Percentiles rank a stretch among this genome's conserved stretches.
Conservation (phyloP, 495 filamentous ascomycete genomes). For the Aspergillus bridgeri region DNA sequence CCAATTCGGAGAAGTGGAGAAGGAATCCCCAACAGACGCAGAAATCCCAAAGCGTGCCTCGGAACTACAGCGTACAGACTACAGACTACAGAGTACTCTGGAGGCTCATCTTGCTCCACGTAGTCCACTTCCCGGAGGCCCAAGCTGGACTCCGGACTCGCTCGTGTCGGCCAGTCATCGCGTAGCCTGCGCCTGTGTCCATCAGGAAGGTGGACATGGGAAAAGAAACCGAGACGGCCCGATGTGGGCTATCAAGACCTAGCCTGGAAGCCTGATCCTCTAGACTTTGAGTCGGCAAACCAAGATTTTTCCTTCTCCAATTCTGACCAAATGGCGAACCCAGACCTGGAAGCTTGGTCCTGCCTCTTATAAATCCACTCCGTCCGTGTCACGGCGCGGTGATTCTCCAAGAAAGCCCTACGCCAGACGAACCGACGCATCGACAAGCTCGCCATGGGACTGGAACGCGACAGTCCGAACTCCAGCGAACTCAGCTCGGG, state of each 20-base stretch:
- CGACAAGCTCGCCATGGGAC: neutral
- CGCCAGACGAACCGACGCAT: neutral
- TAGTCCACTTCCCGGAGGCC: neutral
- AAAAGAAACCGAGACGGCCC: neutral
- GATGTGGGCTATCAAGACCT: neutral
- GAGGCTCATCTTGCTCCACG: too few relatives aligned
- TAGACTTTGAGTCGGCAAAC: neutral
- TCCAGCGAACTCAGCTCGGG: constrained; percentile 5
- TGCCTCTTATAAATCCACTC: constrained; percentile 1
- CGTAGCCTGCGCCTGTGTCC: neutral
- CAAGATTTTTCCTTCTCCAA: constrained; percentile 1
- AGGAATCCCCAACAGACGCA: too few relatives aligned
- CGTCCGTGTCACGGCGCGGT: neutral
- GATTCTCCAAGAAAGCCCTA: neutral
- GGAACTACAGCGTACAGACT: too few relatives aligned
- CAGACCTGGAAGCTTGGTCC: neutral
- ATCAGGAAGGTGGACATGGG: neutral
- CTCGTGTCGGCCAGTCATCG: neutral
- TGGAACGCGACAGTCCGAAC: neutral
- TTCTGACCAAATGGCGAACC: neutral
- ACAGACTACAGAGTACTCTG: too few relatives aligned
- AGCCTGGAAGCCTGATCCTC: neutral
- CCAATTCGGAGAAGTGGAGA: constrained; percentile 5
- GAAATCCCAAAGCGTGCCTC: too few relatives aligned
- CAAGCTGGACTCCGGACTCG: neutral